A percentile compares a stretch with the other conserved stretches of the same genome.
Conservation (phyloP, 2,329 filamentous ascomycete genomes). For the Aphanoascus verrucosus region DNA sequence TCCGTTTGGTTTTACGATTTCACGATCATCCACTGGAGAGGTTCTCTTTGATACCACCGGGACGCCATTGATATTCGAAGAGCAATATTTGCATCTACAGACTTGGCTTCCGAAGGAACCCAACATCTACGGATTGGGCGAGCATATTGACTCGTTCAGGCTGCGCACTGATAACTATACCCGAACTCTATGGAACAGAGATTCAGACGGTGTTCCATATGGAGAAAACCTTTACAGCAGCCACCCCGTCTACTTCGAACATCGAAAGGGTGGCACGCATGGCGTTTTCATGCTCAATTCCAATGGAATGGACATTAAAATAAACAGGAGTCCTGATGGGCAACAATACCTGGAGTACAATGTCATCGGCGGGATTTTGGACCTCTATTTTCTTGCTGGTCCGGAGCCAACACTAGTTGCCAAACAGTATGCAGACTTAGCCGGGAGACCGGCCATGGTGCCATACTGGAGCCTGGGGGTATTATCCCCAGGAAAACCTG, state of each 20-base stretch:
- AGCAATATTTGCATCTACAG: conserved; percentile 67
- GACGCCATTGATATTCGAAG: conserved; percentile 57
- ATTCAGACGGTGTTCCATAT: background rate
- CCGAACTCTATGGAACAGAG: conserved; percentile 41
- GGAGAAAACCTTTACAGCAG: conserved; percentile 58
- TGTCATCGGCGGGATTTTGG: background rate
- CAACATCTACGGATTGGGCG: conserved; percentile 65
- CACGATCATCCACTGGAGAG: conserved; percentile 50
- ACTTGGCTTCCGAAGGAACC: conserved; percentile 58
- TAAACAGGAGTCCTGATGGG: background rate
- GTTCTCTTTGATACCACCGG: conserved; percentile 57
- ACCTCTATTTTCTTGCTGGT: background rate
- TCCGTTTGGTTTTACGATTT: conserved; percentile 47
- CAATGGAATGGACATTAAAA: background rate
- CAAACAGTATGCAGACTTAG: conserved; percentile 1
- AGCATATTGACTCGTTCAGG: conserved; percentile 59
- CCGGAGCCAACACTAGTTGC: background rate
- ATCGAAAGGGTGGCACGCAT: conserved; percentile 34
- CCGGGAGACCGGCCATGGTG: background rate
- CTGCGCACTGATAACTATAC: conserved; percentile 60
- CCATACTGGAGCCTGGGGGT: conserved; percentile 2
- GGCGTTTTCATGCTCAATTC: background rate
- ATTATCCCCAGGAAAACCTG: background rate
- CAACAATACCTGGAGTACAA: conserved; percentile 1
- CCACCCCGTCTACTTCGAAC: conserved; percentile 72